Evolutionary conservation across 495 filamentous ascomycete species (phyloP).

Genomic region (Astrocystis sublimbata): DNA sequence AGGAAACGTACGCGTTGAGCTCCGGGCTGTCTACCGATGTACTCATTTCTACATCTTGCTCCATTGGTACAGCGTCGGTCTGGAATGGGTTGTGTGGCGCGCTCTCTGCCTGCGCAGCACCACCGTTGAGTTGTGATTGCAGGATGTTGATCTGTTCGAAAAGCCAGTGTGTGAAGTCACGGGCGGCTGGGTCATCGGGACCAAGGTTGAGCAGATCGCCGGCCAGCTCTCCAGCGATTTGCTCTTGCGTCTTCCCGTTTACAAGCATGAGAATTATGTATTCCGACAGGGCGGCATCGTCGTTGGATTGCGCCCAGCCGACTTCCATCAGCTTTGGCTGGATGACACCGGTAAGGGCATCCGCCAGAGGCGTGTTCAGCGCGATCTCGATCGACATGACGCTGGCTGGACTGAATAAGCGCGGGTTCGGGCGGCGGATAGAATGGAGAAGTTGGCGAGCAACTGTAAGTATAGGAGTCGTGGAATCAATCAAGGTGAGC

Average conservation of each 20-base stretch:
- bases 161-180: conserved; percentile 85
- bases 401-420: background rate
- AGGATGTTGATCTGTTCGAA: conserved; percentile 79
- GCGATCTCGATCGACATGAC: conserved; percentile 73
- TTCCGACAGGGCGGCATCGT: conserved; percentile 84
- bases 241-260: conserved; percentile 86
- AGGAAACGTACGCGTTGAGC: conserved; percentile 68
- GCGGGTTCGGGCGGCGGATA: background rate
- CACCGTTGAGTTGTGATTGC: conserved; percentile 61
- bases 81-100: conserved; percentile 19
- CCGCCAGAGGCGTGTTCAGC: conserved; percentile 75
- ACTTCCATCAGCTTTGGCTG: conserved; percentile 95
- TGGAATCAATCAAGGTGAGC: too few relatives aligned
- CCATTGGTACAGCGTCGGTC: conserved; percentile 31
- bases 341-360: conserved; percentile 74
- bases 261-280: conserved; percentile 96
- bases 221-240: conserved; percentile 85
- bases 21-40: conserved; percentile 44
- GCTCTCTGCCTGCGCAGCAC: conserved; percentile 21
- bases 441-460: background rate
- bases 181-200: conserved; percentile 78
- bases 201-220: conserved; percentile 83
- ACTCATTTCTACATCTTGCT: conserved; percentile 69
- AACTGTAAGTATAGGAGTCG: too few relatives aligned
- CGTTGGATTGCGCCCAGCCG: conserved; percentile 80